phyloP scores from a whole-genome alignment of 805 yeast species.

The Starmera quercuum region DNA sequence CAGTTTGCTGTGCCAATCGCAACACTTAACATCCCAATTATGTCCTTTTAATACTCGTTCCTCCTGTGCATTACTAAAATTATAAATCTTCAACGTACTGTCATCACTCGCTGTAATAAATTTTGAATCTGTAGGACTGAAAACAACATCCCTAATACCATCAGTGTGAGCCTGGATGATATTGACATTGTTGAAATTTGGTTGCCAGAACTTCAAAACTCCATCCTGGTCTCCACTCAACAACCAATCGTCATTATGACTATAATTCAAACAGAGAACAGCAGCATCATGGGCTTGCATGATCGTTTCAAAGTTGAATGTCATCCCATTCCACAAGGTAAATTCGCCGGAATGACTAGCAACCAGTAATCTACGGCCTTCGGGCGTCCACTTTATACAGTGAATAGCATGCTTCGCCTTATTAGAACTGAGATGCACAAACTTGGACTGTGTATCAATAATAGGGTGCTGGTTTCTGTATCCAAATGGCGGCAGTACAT shows the following conservation, averaged over 20 bases:
- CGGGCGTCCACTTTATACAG: conserved; percentile 94
- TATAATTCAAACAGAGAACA: conserved; percentile 68
- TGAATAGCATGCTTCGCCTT: conserved; percentile 88
- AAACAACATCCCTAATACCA: conserved; percentile 79
- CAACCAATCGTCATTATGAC: conserved; percentile 92
- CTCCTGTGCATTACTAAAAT: conserved; percentile 79
- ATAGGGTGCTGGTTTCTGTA: conserved; percentile 38
- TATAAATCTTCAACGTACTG: conserved; percentile 85
- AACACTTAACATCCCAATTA: conserved; percentile 97
- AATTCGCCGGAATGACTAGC: conserved; percentile 93
- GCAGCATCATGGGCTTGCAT: conserved; percentile 98
- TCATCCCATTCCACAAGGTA: conserved; percentile 93
- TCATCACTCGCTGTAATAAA: conserved; percentile 96
- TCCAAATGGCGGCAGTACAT: conserved; percentile 59
- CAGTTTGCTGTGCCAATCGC: conserved; percentile 92
- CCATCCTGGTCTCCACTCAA: conserved; percentile 94
- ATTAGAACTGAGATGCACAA: conserved; percentile 85
- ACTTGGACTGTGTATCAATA: conserved; percentile 66
- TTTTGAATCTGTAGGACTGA: conserved; percentile 84
- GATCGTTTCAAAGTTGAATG: conserved; percentile 91
- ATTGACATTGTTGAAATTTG: conserved; percentile 93
- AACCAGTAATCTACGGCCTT: conserved; percentile 82
- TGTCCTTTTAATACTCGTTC: conserved; percentile 82
- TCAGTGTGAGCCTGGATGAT: conserved; percentile 70
- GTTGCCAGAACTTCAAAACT: conserved; percentile 91